phyloP scores from a whole-genome alignment of 2,329 filamentous ascomycete genomes.

The Alternaria viburni region DNA sequence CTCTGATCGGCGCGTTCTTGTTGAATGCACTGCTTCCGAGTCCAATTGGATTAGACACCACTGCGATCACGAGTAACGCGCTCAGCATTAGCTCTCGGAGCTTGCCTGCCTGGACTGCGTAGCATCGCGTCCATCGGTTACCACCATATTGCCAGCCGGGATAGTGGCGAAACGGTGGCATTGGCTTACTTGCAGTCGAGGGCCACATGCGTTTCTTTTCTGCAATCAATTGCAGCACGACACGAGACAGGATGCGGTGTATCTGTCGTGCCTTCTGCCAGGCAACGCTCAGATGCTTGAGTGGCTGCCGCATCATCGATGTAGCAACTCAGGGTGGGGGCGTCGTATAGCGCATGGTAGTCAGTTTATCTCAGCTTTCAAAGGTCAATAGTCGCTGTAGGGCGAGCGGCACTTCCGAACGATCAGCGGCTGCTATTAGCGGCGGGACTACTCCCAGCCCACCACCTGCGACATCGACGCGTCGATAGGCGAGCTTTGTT shows the following conservation, averaged over 20 bases:
- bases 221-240: background rate
- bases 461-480: background rate
- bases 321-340: background rate
- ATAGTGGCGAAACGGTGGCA: background rate
- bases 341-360: background rate
- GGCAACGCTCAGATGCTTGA: background rate
- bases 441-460: background rate
- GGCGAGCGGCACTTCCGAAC: background rate
- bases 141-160: background rate
- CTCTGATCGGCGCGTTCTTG: background rate
- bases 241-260: background rate
- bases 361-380: background rate
- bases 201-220: background rate
- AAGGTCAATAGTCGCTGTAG: background rate
- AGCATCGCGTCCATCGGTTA: background rate
- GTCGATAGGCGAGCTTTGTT: background rate
- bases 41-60: background rate
- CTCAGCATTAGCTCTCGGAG: background rate
- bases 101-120: background rate
- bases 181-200: background rate
- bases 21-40: background rate
- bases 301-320: background rate
- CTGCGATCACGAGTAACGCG: background rate
- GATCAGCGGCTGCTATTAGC: background rate
- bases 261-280: background rate